These are phyloP conservation scores for Diplocarpon rosae DNA, from an alignment of 2,329 filamentous ascomycete species.

Conservation along the genomic window DNA sequence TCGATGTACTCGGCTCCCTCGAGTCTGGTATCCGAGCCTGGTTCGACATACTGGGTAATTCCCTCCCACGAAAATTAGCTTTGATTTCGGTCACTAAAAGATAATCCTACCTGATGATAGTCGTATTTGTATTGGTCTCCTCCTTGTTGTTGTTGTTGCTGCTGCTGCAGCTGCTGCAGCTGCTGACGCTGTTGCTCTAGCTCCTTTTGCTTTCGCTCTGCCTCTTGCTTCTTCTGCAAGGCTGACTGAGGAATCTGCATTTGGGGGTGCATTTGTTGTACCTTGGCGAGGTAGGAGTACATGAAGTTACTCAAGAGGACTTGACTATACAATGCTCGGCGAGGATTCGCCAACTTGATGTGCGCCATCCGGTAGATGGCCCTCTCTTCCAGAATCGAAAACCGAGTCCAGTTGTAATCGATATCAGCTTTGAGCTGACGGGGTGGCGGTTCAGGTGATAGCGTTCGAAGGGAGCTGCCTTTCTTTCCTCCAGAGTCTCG, in stretches of 20 bases:
- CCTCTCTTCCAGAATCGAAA: slow-evolving; percentile 87
- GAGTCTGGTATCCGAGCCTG: slow-evolving; percentile 22
- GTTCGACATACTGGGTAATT: slow-evolving; percentile 28
- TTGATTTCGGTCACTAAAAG: slow-evolving; percentile 2
- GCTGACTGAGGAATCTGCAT: slow-evolving; percentile 77
- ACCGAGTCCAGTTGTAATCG: slow-evolving; percentile 93
- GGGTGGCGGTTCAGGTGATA: slow-evolving; percentile 72
- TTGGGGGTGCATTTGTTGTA: slow-evolving; percentile 96
- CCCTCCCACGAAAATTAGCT: slow-evolving; percentile 20
- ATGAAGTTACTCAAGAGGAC: slow-evolving; percentile 98
- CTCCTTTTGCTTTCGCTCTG: slow-evolving; percentile 38
- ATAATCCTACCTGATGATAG: slow-evolving; percentile 27
- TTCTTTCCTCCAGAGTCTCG: slow-evolving; percentile 67
- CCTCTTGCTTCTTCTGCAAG: slow-evolving; percentile 58
- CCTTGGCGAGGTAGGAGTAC: slow-evolving; percentile 98
- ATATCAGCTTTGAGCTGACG: slow-evolving; percentile 72
- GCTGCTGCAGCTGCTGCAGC: slow-evolving; percentile 16
- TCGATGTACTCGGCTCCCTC: slow-evolving; percentile 35
- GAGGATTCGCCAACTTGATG: slow-evolving; percentile 96
- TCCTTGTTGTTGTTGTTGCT: slow-evolving; percentile 13
- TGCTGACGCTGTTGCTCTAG: slow-evolving; percentile 27
- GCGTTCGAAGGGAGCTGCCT: slow-evolving; percentile 54
- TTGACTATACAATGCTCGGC: slow-evolving; percentile 83
- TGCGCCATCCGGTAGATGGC: slow-evolving; percentile 98
- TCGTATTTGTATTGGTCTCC: slow-evolving; percentile 27